These are phyloP conservation scores for Penicillium nucicola DNA, from an alignment of 495 filamentous ascomycete species.

Conservation along the genomic window DNA sequence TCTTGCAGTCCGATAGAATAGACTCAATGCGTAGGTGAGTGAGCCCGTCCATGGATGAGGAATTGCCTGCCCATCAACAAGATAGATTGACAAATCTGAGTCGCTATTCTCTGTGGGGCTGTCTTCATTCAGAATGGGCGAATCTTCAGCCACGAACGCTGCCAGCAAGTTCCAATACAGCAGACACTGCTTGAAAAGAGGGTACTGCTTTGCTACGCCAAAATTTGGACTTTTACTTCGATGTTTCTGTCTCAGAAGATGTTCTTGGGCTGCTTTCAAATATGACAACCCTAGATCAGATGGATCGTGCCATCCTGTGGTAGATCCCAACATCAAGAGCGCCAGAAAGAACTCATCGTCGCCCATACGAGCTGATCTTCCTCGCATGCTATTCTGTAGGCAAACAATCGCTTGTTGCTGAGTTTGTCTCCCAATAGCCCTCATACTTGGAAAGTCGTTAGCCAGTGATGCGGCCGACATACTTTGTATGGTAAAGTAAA, in stretches of 20 bases:
- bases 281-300: constrained; percentile 20
- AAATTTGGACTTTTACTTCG: constrained; percentile 16
- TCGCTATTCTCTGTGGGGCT: constrained; percentile 13
- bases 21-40: constrained; percentile 15
- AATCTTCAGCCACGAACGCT: constrained; percentile 24
- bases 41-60: constrained; percentile 27
- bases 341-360: constrained; percentile 26
- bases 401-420: constrained; percentile 26
- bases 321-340: constrained; percentile 23
- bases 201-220: constrained; percentile 22
- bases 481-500: constrained; percentile 27
- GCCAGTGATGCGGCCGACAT: constrained; percentile 26
- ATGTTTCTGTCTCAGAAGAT: constrained; percentile 15
- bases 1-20: constrained; percentile 22
- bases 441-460: constrained; percentile 24
- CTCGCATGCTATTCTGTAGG: constrained; percentile 14
- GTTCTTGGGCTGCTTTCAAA: constrained; percentile 21
- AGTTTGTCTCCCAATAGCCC: constrained; percentile 21
- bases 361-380: constrained; percentile 11
- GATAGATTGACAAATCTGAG: constrained; percentile 16
- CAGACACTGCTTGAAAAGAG: constrained; percentile 23
- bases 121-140: constrained; percentile 17
- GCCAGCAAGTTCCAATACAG: constrained; percentile 25
- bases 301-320: constrained; percentile 22
- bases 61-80: constrained; percentile 21